Conservation (phyloP, 257 asterid genomes). For the Penstemon eatonii region DNA sequence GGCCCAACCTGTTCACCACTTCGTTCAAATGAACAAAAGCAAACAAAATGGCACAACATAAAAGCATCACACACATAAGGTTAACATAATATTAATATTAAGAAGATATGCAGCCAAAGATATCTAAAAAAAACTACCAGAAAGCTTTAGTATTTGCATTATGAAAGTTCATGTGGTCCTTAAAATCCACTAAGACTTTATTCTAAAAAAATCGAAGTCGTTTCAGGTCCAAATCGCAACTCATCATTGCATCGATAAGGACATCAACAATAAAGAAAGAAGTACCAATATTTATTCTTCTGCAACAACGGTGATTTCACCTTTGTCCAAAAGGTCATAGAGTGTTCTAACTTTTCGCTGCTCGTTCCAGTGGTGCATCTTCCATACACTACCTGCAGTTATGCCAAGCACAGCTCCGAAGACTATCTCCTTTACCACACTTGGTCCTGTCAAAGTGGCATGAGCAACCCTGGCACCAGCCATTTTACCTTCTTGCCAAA, state of each 20-base stretch:
- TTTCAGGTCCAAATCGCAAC: constrained; percentile 24
- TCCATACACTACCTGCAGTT: constrained; percentile 68
- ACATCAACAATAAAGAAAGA: constrained; percentile 20
- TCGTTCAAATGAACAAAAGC: too few species aligned
- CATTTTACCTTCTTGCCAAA: constrained; percentile 41
- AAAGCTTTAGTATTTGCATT: constrained; percentile 8
- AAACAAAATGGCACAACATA: too few species aligned
- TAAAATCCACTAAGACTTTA: constrained; percentile 32
- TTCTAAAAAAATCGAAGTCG: constrained; percentile 28
- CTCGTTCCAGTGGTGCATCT: constrained; percentile 84
- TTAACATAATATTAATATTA: too few species aligned
- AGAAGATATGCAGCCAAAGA: too few species aligned
- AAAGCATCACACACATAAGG: too few species aligned
- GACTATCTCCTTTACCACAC: constrained; percentile 70
- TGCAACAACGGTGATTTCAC: constrained; percentile 55
- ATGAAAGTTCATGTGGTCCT: background rate
- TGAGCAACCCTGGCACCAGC: constrained; percentile 72
- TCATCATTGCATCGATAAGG: background rate
- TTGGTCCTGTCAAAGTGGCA: constrained; percentile 71
- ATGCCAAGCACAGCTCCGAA: constrained; percentile 52
- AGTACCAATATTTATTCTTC: constrained; percentile 41
- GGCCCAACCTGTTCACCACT: too few species aligned
- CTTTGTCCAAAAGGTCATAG: constrained; percentile 66
- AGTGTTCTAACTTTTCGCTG: constrained; percentile 57
- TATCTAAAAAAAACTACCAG: too few species aligned